These are phyloP conservation scores for Nakazawaea wyomingensis DNA, from an alignment of 805 yeast species.

Conservation along the genomic window DNA sequence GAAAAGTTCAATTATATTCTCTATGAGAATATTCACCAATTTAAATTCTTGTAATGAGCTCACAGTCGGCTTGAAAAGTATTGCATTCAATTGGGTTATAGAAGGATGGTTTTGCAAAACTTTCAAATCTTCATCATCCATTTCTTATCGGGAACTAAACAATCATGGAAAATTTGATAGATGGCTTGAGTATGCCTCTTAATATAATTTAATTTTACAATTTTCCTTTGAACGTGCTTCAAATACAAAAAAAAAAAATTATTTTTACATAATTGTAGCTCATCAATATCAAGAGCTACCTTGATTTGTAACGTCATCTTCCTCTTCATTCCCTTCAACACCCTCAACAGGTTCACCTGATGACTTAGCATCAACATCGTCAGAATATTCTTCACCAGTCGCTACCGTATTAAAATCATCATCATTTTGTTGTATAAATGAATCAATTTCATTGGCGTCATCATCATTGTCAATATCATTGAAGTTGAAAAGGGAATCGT, in stretches of 20 bases:
- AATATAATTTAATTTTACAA: too few species aligned
- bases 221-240: too few species aligned
- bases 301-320: too few species aligned
- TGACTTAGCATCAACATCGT: neutral
- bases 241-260: too few species aligned
- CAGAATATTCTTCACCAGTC: slow-evolving; percentile 10
- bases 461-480: slow-evolving; percentile 30
- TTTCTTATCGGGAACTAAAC: neutral
- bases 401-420: slow-evolving; percentile 20
- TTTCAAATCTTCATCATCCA: slow-evolving; percentile 4
- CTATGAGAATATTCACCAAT: slow-evolving; percentile 1
- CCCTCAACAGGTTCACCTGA: too few species aligned
- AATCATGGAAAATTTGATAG: too few species aligned
- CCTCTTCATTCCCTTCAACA: too few species aligned
- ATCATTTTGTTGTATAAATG: slow-evolving; percentile 29
- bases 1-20: neutral
- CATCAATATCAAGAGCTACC: too few species aligned
- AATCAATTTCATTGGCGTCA: slow-evolving; percentile 44
- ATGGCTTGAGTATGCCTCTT: too few species aligned
- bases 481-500: slow-evolving; percentile 27
- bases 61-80: neutral
- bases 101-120: slow-evolving; percentile 3
- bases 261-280: too few species aligned
- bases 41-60: neutral
- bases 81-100: neutral